phyloP scores from a whole-genome alignment of 2,329 filamentous ascomycete species.

The Penicillium sp. region DNA sequence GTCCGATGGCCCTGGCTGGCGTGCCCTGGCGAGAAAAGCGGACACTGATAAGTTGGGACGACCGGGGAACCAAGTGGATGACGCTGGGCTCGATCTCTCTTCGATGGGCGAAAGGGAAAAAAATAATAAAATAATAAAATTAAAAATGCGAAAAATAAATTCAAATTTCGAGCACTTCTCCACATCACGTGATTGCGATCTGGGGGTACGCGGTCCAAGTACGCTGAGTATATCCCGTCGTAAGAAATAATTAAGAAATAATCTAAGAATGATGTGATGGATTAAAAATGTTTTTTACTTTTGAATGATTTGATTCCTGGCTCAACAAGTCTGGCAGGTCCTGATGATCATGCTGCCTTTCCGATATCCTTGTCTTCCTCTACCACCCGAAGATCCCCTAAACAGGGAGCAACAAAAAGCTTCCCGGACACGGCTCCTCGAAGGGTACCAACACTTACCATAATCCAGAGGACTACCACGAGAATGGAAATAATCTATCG shows the following conservation, averaged over 20 bases:
- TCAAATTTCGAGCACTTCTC: conserved; percentile 18
- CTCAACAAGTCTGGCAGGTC: no score
- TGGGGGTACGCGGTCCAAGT: neutral
- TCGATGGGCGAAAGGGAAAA: conserved; percentile 26
- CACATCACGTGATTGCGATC: conserved; percentile 28
- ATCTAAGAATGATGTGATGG: neutral
- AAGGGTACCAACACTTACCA: conserved; percentile 56
- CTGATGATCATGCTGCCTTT: conserved; percentile 23
- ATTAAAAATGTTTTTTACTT: neutral
- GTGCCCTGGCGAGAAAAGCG: conserved; percentile 12
- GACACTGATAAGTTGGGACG: conserved; percentile 18
- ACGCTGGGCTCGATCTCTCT: conserved; percentile 29
- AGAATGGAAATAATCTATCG: conserved; percentile 52
- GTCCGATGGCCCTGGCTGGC: conserved; percentile 4
- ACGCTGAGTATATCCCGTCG: neutral
- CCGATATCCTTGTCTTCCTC: conserved; percentile 23
- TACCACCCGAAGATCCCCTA: conserved; percentile 42
- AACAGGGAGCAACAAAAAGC: conserved; percentile 60
- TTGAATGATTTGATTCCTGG: neutral
- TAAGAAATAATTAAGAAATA: no score
- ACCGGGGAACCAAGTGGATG: conserved; percentile 30
- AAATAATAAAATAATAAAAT: conserved; percentile 25
- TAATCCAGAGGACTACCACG: conserved; percentile 60
- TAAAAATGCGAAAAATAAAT: conserved; percentile 24
- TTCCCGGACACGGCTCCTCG: conserved; percentile 54